Conservation (phyloP, 177 flowering plant species). For the Tripterygium wilfordii region DNA sequence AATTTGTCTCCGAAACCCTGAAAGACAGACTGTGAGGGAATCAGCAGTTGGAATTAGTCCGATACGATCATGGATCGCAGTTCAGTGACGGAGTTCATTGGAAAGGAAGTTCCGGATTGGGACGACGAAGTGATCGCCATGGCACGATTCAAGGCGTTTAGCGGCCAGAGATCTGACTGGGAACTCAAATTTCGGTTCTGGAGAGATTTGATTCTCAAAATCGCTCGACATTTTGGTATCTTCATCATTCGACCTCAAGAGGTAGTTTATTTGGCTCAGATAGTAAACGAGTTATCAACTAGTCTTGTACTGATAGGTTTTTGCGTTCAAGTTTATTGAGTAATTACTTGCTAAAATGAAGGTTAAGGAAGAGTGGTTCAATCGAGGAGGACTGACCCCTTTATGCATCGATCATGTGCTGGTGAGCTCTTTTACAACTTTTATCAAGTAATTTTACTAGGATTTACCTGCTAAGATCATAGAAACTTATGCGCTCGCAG, state of each 20-base stretch:
- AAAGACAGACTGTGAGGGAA: too few relatives aligned
- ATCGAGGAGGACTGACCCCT: constrained; percentile 64
- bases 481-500: too few relatives aligned
- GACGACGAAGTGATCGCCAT: constrained; percentile 59
- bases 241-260: constrained; percentile 47
- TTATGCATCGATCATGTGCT: constrained; percentile 75
- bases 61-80: constrained; percentile 11
- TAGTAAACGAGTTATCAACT: too few relatives aligned
- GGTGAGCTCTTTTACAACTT: constrained; percentile 33
- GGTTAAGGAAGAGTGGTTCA: constrained; percentile 67
- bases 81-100: constrained; percentile 31
- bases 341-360: too few relatives aligned
- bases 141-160: constrained; percentile 83
- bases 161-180: constrained; percentile 91
- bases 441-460: neutral
- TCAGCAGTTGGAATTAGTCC: too few relatives aligned
- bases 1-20: too few relatives aligned
- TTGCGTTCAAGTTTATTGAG: too few relatives aligned
- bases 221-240: constrained; percentile 55
- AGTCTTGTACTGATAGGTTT: too few relatives aligned
- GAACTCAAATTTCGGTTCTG: constrained; percentile 67
- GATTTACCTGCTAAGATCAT: too few relatives aligned
- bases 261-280: constrained; percentile 22
- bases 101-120: constrained; percentile 66
- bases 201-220: constrained; percentile 62